Percentiles rank a stretch among this genome's conserved stretches.
These are phyloP conservation scores for Pythium brachiatum DNA, from an alignment of 352 stramenopile species.

Conservation along the genomic window DNA sequence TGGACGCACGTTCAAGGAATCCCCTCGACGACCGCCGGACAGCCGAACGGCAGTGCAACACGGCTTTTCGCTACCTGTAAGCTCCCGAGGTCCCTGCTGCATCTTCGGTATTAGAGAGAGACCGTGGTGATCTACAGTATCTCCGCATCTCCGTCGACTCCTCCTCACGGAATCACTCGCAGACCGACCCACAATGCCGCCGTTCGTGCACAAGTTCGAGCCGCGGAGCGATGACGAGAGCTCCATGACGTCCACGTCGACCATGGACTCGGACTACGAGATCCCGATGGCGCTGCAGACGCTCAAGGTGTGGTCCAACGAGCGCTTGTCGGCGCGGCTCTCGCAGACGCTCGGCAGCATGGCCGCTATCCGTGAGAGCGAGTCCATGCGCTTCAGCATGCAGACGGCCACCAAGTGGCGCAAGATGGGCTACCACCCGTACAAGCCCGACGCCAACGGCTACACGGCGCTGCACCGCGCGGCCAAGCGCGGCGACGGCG, in stretches of 20 bases:
- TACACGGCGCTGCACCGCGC: constrained; percentile 82
- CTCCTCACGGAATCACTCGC: too few relatives aligned
- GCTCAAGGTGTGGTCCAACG: constrained; percentile 59
- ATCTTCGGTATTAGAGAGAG: not conserved
- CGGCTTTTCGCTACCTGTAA: not conserved
- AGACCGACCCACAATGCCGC: constrained; percentile 9
- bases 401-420: constrained; percentile 80
- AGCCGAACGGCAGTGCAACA: not conserved
- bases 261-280: constrained; percentile 85
- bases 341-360: constrained; percentile 59
- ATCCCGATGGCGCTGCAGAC: constrained; percentile 67
- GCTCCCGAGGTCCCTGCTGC: not conserved
- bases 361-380: constrained; percentile 69
- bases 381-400: constrained; percentile 80
- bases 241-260: constrained; percentile 78
- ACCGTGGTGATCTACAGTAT: too few relatives aligned
- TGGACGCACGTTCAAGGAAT: constrained; percentile 3
- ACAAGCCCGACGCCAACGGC: constrained; percentile 71
- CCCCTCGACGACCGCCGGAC: not conserved
- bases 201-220: constrained; percentile 21
- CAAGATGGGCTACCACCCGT: constrained; percentile 81
- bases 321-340: constrained; percentile 64
- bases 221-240: constrained; percentile 46
- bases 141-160: too few relatives aligned
- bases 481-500: constrained; percentile 63